Percentiles rank a stretch among this genome's conserved stretches.
phyloP scores from a whole-genome alignment of 345 rosid species.

The Populus euphratica region DNA sequence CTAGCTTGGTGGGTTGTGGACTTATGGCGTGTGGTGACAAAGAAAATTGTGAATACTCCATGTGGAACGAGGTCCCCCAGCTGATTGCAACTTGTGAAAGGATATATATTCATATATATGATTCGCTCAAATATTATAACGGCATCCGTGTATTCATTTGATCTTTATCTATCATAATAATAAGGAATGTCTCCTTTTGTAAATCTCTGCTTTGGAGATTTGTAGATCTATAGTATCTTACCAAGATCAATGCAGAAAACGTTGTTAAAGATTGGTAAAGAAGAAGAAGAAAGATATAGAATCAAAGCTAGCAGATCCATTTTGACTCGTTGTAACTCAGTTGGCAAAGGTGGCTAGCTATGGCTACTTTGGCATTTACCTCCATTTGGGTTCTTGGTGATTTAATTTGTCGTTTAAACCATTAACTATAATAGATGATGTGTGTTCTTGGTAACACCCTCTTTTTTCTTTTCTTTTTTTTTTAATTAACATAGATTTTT shows the following conservation, averaged over 20 bases:
- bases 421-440: no score
- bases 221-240: not conserved
- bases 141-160: not conserved
- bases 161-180: not conserved
- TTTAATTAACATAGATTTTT: no score
- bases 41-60: slow-evolving; percentile 17
- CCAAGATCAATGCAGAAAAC: not conserved
- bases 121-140: not conserved
- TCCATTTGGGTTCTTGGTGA: no score
- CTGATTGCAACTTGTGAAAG: slow-evolving; percentile 11
- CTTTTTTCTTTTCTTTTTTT: no score
- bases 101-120: slow-evolving; percentile 2
- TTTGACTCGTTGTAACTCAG: not conserved
- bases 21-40: slow-evolving; percentile 4
- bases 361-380: no score
- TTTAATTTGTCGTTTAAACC: no score
- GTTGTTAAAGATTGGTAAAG: not conserved
- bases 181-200: not conserved
- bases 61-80: slow-evolving; percentile 21
- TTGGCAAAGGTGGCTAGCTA: not conserved
- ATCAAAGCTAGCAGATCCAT: not conserved
- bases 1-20: not conserved
- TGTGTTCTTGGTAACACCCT: no score
- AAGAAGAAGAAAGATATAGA: not conserved
- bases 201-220: not conserved